phyloP scores from a whole-genome alignment of 1,284 basidiomycete genomes.

The Flammula alnicola region DNA sequence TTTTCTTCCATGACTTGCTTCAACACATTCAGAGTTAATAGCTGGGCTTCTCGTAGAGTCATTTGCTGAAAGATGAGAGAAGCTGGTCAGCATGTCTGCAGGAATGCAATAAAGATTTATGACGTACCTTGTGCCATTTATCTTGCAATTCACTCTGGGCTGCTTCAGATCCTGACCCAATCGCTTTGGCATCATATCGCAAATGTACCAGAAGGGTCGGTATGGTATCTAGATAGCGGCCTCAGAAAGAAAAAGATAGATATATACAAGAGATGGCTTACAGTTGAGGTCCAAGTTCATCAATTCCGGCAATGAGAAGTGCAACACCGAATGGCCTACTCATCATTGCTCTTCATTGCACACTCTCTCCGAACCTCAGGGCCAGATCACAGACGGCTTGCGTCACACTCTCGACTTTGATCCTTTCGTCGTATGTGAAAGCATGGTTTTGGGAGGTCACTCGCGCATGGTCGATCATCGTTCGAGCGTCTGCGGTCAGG shows the following conservation, averaged over 20 bases:
- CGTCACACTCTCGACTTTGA: conserved; percentile 96
- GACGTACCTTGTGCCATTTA: conserved; percentile 90
- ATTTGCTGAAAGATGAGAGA: conserved; percentile 88
- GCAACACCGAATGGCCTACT: conserved; percentile 99
- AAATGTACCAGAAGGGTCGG: conserved; percentile 99
- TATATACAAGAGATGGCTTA: conserved; percentile 36
- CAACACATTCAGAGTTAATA: conserved; percentile 85
- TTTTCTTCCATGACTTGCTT: conserved; percentile 99
- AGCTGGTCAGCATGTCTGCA: conserved; percentile 1
- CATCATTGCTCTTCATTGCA: conserved; percentile 99
- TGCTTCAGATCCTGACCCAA: conserved; percentile 97
- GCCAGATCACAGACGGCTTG: conserved; percentile 99
- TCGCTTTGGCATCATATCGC: conserved; percentile 97
- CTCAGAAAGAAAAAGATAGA: conserved; percentile 10
- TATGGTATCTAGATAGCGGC: conserved; percentile 76
- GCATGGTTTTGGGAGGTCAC: conserved; percentile 95
- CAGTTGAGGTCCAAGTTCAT: conserved; percentile 97
- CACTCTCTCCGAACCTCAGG: conserved; percentile 97
- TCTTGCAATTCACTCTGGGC: conserved; percentile 98
- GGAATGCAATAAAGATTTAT: not conserved
- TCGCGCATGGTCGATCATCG: conserved; percentile 99
- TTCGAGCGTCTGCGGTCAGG: conserved; percentile 96
- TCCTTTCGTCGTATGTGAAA: conserved; percentile 97
- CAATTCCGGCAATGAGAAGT: conserved; percentile 94
- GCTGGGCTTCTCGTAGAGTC: conserved; percentile 88